Conservation (phyloP, 129 eudicot species). For the Oenanthe sinensis region DNA sequence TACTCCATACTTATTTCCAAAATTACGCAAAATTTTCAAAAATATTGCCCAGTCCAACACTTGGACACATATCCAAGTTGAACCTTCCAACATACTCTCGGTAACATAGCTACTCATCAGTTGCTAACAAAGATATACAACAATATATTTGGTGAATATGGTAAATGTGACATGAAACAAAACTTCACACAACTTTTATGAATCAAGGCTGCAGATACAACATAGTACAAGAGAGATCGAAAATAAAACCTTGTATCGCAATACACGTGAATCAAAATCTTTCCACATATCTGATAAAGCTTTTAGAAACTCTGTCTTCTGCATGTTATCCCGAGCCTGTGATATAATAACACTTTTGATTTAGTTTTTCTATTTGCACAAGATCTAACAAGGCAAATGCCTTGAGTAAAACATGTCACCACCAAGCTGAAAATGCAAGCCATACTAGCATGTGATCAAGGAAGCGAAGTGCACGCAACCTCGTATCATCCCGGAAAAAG, state of each 20-base stretch:
- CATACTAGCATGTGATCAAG: slow-evolving; percentile 98
- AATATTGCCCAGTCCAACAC: not conserved
- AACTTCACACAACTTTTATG: not conserved
- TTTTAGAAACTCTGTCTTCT: slow-evolving; percentile 86
- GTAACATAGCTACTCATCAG: not conserved
- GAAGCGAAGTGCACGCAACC: slow-evolving; percentile 99
- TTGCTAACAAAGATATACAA: not conserved
- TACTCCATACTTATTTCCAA: not conserved
- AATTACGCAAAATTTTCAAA: not conserved
- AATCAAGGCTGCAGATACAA: not conserved
- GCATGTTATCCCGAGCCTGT: slow-evolving; percentile 98
- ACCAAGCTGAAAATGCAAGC: slow-evolving; percentile 12
- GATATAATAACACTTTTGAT: slow-evolving; percentile 16
- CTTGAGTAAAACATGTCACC: slow-evolving; percentile 14
- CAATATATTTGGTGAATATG: not conserved
- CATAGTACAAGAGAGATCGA: slow-evolving; percentile 4
- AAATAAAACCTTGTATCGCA: slow-evolving; percentile 86
- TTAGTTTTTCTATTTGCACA: slow-evolving; percentile 6
- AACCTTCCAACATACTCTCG: not conserved
- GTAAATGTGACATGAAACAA: not conserved
- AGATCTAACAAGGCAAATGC: not conserved
- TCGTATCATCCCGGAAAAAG: slow-evolving; percentile 92
- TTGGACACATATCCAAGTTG: not conserved
- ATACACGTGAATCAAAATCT: slow-evolving; percentile 92
- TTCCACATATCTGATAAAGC: slow-evolving; percentile 99